phyloP scores from a whole-genome alignment of 768 basidiomycete genomes.

The Pleurotus ostreatus region DNA sequence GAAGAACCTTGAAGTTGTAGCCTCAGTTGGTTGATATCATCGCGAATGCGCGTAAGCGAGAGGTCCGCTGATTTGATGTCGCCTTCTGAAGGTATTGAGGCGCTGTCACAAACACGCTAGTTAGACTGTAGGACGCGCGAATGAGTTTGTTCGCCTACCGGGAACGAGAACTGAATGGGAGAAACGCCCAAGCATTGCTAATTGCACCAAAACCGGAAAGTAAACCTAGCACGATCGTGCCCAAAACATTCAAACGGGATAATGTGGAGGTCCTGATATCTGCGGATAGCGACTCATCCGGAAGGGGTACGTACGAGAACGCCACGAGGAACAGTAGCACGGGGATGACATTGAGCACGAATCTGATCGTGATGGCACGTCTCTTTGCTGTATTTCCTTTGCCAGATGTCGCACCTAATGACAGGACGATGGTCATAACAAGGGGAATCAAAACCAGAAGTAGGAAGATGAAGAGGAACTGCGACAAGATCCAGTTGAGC shows the following conservation, averaged over 20 bases:
- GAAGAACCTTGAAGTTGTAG: constrained; percentile 21
- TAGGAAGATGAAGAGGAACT: constrained; percentile 52
- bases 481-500: constrained; percentile 65
- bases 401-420: constrained; percentile 29
- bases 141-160: constrained; percentile 15
- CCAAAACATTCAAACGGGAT: constrained; percentile 68
- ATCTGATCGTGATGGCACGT: background rate
- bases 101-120: constrained; percentile 11
- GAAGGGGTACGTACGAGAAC: constrained; percentile 68
- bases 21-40: constrained; percentile 44
- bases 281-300: constrained; percentile 36
- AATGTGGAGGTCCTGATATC: constrained; percentile 45
- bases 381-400: constrained; percentile 11
- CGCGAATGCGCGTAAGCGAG: constrained; percentile 54
- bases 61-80: constrained; percentile 55
- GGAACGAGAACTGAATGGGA: constrained; percentile 36
- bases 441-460: constrained; percentile 69
- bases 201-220: constrained; percentile 80
- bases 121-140: background rate
- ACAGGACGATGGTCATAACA: constrained; percentile 55
- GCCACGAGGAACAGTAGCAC: constrained; percentile 53
- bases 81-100: constrained; percentile 39
- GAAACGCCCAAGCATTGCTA: constrained; percentile 58
- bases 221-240: constrained; percentile 73
- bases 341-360: constrained; percentile 41